phyloP scores from a whole-genome alignment of 495 filamentous ascomycete genomes.

The Trichoderma virens region DNA sequence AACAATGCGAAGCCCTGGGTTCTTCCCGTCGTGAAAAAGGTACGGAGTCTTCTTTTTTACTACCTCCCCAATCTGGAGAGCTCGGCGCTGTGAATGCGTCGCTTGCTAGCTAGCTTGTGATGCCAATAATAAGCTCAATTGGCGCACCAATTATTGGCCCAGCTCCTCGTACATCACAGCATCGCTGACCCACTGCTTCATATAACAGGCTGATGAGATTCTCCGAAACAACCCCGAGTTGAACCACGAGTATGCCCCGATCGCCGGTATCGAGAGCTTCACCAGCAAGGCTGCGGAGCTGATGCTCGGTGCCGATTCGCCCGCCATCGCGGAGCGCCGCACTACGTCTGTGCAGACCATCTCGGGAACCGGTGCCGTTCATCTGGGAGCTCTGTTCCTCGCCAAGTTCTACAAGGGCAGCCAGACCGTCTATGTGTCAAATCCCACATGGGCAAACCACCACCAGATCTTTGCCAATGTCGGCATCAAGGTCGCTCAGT shows the following conservation, averaged over 20 bases:
- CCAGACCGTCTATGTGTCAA: conserved; percentile 77
- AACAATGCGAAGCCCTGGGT: conserved; percentile 98
- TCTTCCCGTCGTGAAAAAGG: conserved; percentile 92
- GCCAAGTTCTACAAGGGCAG: conserved; percentile 63
- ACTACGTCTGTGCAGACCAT: conserved; percentile 71
- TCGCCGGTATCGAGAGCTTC: conserved; percentile 77
- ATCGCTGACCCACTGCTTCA: not conserved
- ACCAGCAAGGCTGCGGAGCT: conserved; percentile 84
- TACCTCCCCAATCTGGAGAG: not conserved
- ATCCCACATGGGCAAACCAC: conserved; percentile 97
- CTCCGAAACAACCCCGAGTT: conserved; percentile 78
- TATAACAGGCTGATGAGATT: conserved; percentile 72
- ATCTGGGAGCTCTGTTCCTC: conserved; percentile 82
- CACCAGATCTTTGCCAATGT: conserved; percentile 97
- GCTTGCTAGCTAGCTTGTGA: conserved; percentile 19
- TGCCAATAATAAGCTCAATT: conserved; percentile 5
- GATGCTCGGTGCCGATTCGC: conserved; percentile 71
- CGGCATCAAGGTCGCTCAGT: conserved; percentile 62
- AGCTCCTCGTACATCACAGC: not conserved
- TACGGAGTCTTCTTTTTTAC: conserved; percentile 29
- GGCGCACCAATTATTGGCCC: conserved; percentile 4
- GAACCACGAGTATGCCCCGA: conserved; percentile 98
- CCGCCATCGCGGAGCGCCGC: conserved; percentile 77
- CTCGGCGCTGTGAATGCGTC: conserved; percentile 18
- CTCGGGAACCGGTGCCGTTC: conserved; percentile 87